Evolutionary conservation across 1,139 yeast species (phyloP).

Genomic region (Kodamaea sp.): DNA sequence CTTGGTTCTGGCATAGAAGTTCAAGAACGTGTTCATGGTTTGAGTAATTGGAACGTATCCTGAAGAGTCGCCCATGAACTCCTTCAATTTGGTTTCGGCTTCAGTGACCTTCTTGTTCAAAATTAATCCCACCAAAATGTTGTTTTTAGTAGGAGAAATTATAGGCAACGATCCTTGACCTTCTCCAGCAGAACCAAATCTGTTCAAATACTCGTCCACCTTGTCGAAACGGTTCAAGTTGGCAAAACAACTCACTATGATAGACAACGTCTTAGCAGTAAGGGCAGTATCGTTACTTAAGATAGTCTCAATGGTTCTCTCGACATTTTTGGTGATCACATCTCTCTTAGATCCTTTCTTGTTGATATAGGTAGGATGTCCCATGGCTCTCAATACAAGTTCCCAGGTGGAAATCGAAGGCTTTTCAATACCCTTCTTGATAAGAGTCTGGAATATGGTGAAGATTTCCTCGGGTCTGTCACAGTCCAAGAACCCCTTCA

Average conservation of each 20-base stretch:
- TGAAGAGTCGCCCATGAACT: conserved; percentile 26
- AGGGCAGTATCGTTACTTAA: conserved; percentile 23
- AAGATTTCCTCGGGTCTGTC: conserved; percentile 34
- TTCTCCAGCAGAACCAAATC: conserved; percentile 20
- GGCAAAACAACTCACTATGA: conserved; percentile 38
- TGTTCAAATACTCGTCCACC: conserved; percentile 29
- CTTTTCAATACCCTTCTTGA: conserved; percentile 25
- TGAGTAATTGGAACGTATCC: conserved; percentile 34
- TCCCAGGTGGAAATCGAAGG: conserved; percentile 40
- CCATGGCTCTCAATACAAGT: conserved; percentile 37
- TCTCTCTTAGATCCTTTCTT: conserved; percentile 17
- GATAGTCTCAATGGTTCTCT: conserved; percentile 34
- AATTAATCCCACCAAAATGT: conserved; percentile 37
- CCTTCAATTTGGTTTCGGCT: conserved; percentile 38
- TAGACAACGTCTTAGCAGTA: conserved; percentile 31
- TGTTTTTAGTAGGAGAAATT: conserved; percentile 34
- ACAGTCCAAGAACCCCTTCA: conserved; percentile 36
- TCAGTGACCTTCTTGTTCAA: conserved; percentile 29
- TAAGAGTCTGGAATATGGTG: conserved; percentile 34
- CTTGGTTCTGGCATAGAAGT: conserved; percentile 29
- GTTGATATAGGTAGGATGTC: conserved; percentile 29
- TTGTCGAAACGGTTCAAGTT: conserved; percentile 36
- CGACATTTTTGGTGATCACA: conserved; percentile 23
- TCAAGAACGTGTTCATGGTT: conserved; percentile 41
- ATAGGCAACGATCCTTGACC: conserved; percentile 24